These are phyloP conservation scores for Moringa oleifera DNA, from an alignment of 345 rosid genomes.

Conservation along the genomic window DNA sequence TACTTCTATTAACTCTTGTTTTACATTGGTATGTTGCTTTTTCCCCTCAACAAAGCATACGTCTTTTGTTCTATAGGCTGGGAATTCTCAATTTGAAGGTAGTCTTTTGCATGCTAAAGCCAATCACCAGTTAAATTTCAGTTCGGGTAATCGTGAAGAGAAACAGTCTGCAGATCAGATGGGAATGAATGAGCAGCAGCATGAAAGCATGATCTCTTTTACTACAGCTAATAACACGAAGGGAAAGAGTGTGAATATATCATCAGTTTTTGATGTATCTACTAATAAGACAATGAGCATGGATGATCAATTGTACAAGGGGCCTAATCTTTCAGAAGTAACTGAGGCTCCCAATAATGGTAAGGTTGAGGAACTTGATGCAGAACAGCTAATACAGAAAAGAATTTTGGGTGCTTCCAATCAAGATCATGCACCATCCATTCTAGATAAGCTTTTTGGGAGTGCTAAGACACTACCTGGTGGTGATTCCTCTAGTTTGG, in stretches of 20 bases:
- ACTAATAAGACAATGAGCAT: constrained; percentile 16
- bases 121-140: constrained; percentile 25
- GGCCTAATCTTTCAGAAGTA: constrained; percentile 37
- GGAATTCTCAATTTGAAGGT: constrained; percentile 43
- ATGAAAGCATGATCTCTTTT: constrained; percentile 30
- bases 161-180: constrained; percentile 27
- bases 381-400: constrained; percentile 23
- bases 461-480: constrained; percentile 44
- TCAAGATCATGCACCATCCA: constrained; percentile 42
- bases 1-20: neutral
- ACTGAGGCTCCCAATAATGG: constrained; percentile 28
- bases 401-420: constrained; percentile 34
- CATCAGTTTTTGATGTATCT: constrained; percentile 39
- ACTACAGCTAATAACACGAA: constrained; percentile 24
- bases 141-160: constrained; percentile 34
- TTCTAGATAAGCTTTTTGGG: constrained; percentile 76
- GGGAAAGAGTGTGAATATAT: constrained; percentile 25
- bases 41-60: neutral
- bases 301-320: constrained; percentile 26
- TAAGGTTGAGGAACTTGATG: constrained; percentile 39
- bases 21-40: neutral
- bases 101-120: constrained; percentile 39
- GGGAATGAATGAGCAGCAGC: constrained; percentile 31
- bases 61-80: constrained; percentile 40
- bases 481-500: constrained; percentile 34